Evolutionary conservation across 495 filamentous ascomycete species (phyloP).

Genomic region (Staphylotrichum tortipilum): DNA sequence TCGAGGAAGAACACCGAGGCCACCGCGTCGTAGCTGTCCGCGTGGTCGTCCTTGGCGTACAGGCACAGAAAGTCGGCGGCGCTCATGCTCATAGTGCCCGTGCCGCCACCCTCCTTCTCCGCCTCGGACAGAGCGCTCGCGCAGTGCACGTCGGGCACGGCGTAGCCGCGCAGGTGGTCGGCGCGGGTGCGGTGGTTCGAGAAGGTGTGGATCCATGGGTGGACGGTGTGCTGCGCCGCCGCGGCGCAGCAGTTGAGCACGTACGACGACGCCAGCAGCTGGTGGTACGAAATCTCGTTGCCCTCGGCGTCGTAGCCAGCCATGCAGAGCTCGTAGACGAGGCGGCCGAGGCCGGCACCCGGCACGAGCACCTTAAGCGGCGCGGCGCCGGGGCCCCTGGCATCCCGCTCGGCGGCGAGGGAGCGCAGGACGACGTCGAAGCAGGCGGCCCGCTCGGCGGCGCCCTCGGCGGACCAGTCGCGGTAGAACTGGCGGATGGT

Average conservation of each 20-base stretch:
- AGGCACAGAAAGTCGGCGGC: constrained; percentile 74
- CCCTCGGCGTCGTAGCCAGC: constrained; percentile 72
- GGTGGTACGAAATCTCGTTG: constrained; percentile 94
- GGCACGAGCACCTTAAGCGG: constrained; percentile 68
- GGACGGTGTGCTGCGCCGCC: constrained; percentile 53
- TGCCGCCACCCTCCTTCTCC: constrained; percentile 11
- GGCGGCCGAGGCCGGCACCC: constrained; percentile 77
- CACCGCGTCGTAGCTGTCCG: constrained; percentile 66
- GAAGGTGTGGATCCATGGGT: constrained; percentile 73
- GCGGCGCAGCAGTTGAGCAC: constrained; percentile 57
- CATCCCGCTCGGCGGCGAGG: constrained; percentile 47
- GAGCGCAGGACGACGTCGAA: constrained; percentile 62
- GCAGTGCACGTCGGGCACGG: constrained; percentile 72
- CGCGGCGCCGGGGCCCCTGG: constrained; percentile 15
- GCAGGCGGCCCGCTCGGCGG: constrained; percentile 60
- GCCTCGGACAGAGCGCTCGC: constrained; percentile 39
- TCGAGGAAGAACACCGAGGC: constrained; percentile 92
- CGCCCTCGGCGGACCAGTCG: constrained; percentile 83
- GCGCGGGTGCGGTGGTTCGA: constrained; percentile 64
- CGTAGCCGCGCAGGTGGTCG: constrained; percentile 62
- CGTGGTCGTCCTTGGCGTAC: constrained; percentile 54
- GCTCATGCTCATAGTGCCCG: constrained; percentile 78
- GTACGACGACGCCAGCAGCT: constrained; percentile 78
- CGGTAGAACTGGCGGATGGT: constrained; percentile 90
- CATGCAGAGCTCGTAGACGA: constrained; percentile 78